These are phyloP conservation scores for Leccinum griseonigrum DNA, from an alignment of 1,284 basidiomycete species.

Conservation along the genomic window DNA sequence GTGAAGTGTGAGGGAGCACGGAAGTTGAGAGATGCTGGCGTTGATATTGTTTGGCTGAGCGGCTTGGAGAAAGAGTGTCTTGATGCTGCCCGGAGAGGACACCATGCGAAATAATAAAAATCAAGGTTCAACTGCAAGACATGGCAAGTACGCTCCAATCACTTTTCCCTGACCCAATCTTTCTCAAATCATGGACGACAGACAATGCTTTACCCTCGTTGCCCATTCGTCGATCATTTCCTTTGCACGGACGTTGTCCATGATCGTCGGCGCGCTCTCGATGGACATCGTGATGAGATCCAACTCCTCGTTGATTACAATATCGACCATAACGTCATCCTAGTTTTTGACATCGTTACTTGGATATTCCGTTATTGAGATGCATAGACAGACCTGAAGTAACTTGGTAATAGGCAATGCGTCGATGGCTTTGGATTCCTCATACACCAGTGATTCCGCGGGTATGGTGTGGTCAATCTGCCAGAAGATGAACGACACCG, in stretches of 20 bases:
- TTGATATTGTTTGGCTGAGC: conserved; percentile 74
- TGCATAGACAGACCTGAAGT: conserved; percentile 23
- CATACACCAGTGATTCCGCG: conserved; percentile 1
- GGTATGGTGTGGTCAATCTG: conserved; percentile 38
- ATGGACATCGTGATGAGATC: conserved; percentile 42
- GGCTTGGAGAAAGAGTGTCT: conserved; percentile 78
- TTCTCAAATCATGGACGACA: conserved; percentile 6
- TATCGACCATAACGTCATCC: conserved; percentile 47
- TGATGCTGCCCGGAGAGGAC: conserved; percentile 64
- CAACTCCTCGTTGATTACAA: conserved; percentile 32
- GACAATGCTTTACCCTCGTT: conserved; percentile 32
- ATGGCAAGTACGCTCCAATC: conserved; percentile 6
- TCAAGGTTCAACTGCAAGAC: neutral
- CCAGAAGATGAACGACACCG: conserved; percentile 1
- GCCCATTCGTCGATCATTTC: conserved; percentile 34
- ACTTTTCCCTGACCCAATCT: neutral
- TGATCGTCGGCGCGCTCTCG: conserved; percentile 34
- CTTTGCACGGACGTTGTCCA: conserved; percentile 32
- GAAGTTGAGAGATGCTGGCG: conserved; percentile 71
- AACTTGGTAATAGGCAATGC: conserved; percentile 23
- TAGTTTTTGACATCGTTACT: conserved; percentile 16
- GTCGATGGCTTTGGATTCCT: conserved; percentile 18
- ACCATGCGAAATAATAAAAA: conserved; percentile 18
- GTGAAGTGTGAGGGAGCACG: conserved; percentile 89
- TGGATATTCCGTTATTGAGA: neutral